Percentiles rank a stretch among this genome's conserved stretches.
phyloP scores from a whole-genome alignment of 495 filamentous ascomycete species.

The Neurospora hispaniola region DNA sequence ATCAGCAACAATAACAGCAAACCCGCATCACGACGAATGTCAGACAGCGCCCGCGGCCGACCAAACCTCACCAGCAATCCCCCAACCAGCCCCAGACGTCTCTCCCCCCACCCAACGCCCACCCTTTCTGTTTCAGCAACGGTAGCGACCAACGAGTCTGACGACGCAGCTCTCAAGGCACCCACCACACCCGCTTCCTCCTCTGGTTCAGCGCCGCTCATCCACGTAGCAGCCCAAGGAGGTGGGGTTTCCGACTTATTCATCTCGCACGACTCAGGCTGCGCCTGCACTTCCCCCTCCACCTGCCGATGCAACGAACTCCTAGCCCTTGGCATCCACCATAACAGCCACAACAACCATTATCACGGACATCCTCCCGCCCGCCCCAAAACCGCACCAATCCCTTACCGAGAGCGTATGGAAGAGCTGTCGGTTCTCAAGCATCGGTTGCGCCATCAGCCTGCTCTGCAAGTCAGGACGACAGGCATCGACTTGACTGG shows the following conservation, averaged over 20 bases:
- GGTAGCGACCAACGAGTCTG: not conserved
- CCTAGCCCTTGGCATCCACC: not conserved
- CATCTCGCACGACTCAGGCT: not conserved
- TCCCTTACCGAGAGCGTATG: not conserved
- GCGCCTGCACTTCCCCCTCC: not conserved
- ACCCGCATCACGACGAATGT: not conserved
- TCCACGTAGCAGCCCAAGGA: no score
- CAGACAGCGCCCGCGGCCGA: not conserved
- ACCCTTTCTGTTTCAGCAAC: not conserved
- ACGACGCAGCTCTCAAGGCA: not conserved
- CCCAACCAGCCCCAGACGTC: not conserved
- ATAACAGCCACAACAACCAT: not conserved
- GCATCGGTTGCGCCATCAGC: slow-evolving; percentile 1
- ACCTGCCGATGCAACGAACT: not conserved
- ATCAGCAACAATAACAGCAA: not conserved
- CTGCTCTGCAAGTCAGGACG: slow-evolving; percentile 8
- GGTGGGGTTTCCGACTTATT: no score
- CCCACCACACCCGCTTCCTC: not conserved
- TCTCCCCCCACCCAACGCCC: not conserved
- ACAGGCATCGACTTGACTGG: not conserved
- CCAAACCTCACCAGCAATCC: not conserved
- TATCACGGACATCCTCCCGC: not conserved
- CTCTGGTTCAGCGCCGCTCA: not conserved
- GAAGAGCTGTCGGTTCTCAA: not conserved
- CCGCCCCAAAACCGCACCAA: not conserved